Conservation (phyloP, 2,329 filamentous ascomycete species). For the Ploettnerulaceae sp. region DNA sequence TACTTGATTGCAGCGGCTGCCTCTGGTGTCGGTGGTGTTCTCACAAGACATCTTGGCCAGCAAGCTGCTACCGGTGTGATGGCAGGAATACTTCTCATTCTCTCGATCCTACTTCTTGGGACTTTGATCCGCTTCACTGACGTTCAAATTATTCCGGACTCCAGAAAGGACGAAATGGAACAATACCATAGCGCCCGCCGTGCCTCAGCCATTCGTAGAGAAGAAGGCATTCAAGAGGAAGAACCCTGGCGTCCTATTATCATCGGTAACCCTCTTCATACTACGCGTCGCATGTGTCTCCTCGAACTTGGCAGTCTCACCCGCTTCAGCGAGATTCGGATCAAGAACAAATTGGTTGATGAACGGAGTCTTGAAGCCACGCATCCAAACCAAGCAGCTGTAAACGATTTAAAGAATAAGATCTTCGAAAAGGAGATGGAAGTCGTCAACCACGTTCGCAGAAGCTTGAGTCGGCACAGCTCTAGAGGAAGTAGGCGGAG, state of each 20-base stretch:
- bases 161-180: slow-evolving; percentile 51
- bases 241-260: slow-evolving; percentile 63
- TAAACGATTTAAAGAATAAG: slow-evolving; percentile 23
- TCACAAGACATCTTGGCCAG: slow-evolving; percentile 61
- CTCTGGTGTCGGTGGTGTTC: slow-evolving; percentile 62
- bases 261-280: slow-evolving; percentile 66
- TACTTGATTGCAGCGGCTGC: slow-evolving; percentile 66
- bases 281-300: slow-evolving; percentile 64
- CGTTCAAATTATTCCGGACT: slow-evolving; percentile 64
- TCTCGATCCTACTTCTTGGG: slow-evolving; percentile 58
- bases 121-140: slow-evolving; percentile 61
- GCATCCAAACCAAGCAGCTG: slow-evolving; percentile 30
- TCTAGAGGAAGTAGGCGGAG: slow-evolving; percentile 17
- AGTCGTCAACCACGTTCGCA: slow-evolving; percentile 17
- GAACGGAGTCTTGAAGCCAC: slow-evolving; percentile 32
- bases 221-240: slow-evolving; percentile 29
- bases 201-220: slow-evolving; percentile 40
- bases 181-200: slow-evolving; percentile 46
- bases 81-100: slow-evolving; percentile 58
- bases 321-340: slow-evolving; percentile 68
- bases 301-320: slow-evolving; percentile 65
- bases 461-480: slow-evolving; percentile 22
- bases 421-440: slow-evolving; percentile 25
- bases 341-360: slow-evolving; percentile 54
- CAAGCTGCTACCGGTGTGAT: slow-evolving; percentile 64